phyloP scores from a whole-genome alignment of 2,329 filamentous ascomycete genomes.

The Fusarium solani-melongenae region DNA sequence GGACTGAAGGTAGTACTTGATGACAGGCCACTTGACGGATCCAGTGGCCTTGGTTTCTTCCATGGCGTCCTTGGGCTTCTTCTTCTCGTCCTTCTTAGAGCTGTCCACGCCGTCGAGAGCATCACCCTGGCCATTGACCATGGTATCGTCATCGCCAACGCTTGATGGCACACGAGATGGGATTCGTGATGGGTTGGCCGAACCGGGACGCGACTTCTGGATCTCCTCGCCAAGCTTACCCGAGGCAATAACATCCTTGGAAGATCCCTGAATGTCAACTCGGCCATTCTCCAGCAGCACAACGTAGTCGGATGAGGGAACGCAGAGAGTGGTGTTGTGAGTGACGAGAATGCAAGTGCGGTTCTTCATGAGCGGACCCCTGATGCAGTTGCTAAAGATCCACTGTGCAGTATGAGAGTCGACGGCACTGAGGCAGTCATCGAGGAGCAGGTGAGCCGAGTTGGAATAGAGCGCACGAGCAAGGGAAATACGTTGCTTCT shows the following conservation, averaged over 20 bases:
- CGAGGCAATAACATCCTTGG: slow-evolving; percentile 83
- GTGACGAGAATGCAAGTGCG: slow-evolving; percentile 96
- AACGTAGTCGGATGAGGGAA: slow-evolving; percentile 82
- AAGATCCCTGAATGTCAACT: slow-evolving; percentile 78
- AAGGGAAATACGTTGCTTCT: slow-evolving; percentile 96
- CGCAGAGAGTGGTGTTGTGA: slow-evolving; percentile 91
- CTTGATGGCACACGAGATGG: slow-evolving; percentile 84
- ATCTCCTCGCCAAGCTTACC: slow-evolving; percentile 90
- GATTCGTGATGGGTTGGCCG: slow-evolving; percentile 75
- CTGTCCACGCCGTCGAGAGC: slow-evolving; percentile 58
- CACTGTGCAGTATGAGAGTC: slow-evolving; percentile 98
- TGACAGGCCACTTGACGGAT: slow-evolving; percentile 87
- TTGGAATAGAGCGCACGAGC: slow-evolving; percentile 98
- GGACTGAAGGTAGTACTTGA: slow-evolving; percentile 83
- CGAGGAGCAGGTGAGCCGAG: slow-evolving; percentile 88
- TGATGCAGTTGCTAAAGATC: slow-evolving; percentile 95
- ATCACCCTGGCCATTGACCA: slow-evolving; percentile 62
- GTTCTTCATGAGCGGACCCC: slow-evolving; percentile 86
- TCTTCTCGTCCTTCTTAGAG: slow-evolving; percentile 57
- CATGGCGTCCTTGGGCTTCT: slow-evolving; percentile 63
- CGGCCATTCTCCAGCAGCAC: slow-evolving; percentile 90
- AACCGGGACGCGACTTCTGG: slow-evolving; percentile 76
- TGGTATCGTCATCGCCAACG: slow-evolving; percentile 72
- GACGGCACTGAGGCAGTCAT: slow-evolving; percentile 95
- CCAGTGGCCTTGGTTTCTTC: slow-evolving; percentile 85